Evolutionary conservation across 169 alveolate species (phyloP).

Genomic region (Plasmodium ovale): DNA sequence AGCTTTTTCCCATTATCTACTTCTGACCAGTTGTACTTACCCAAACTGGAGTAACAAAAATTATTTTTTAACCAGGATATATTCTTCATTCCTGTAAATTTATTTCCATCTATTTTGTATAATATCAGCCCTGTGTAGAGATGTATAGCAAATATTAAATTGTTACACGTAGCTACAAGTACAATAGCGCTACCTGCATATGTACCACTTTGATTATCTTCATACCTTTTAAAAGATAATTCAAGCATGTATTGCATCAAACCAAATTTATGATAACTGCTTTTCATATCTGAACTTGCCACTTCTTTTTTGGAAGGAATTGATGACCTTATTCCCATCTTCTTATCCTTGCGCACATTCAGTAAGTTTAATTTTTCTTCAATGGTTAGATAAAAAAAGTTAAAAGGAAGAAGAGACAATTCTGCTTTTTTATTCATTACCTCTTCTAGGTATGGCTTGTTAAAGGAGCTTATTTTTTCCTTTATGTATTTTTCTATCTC

Average conservation of each 20-base stretch:
- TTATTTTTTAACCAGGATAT: conserved; percentile 14
- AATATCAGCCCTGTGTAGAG: conserved; percentile 53
- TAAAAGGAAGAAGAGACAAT: conserved; percentile 38
- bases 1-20: conserved; percentile 35
- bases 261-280: not conserved
- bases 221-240: conserved; percentile 20
- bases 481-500: conserved; percentile 53
- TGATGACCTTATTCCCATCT: not conserved
- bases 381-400: conserved; percentile 35
- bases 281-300: not conserved
- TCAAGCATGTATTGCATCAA: conserved; percentile 19
- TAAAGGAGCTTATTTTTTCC: conserved; percentile 40
- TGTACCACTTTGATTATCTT: conserved; percentile 24
- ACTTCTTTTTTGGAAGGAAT: not conserved
- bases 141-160: conserved; percentile 71
- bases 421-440: conserved; percentile 39
- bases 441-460: conserved; percentile 39
- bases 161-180: conserved; percentile 49
- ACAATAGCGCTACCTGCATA: conserved; percentile 55
- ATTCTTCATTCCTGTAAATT: conserved; percentile 5
- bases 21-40: conserved; percentile 66
- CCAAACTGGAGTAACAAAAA: not conserved
- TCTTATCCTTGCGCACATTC: conserved; percentile 16
- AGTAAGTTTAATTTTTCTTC: conserved; percentile 40
- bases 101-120: conserved; percentile 71